Evolutionary conservation across 1,139 yeast genomes (phyloP), one percentile per base, ranked within the genome.

Genomic region (Lodderomyces metapsilosis): DNA sequence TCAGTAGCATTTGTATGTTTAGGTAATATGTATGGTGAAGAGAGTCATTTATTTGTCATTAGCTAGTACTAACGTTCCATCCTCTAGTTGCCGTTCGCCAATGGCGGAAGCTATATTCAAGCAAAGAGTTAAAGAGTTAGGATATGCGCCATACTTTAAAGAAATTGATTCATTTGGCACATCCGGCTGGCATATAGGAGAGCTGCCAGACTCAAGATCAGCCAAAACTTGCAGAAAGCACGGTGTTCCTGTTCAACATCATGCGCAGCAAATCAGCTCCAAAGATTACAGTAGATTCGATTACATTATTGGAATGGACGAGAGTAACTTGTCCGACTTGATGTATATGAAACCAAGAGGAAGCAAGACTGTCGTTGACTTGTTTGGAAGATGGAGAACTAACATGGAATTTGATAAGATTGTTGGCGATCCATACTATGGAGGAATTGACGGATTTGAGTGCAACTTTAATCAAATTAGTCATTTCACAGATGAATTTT

Each of bases 31-130:
- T 81, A 69, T 50, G 86, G 72, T 44, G 9, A 6, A 15, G n/a
- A 5, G n/a, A n/a, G n/a, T n/a, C n/a, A n/a, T n/a, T n/a, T n/a
- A n/a, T n/a, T n/a, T n/a, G n/a, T n/a, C n/a, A n/a, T n/a, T n/a
- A 27, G 9, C 25, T 10, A 21, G 11, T 46, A 54, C 53, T 52
- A 55, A 52, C 54, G 41, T 12, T 24, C 12, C n/a, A 5, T 15
- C 11, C n/a, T 17, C 8, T 38, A 82, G 86, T 35, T 91, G 98
- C 58, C 92, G 98, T 41, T 89, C 97, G 1, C 97, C 98, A 9
- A 91, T 91, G 98, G 98, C 98, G 0, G 98, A 91, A 60, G 97
- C 96, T 0, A 86, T 89, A 1, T 88, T 89, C 65, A 71, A 70
- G 40, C 81, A 87, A 47, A 70, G 71, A 21, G 95, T 88, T 3